These are phyloP conservation scores for Phytopythium boreale DNA, from an alignment of 352 stramenopile species.

Conservation along the genomic window DNA sequence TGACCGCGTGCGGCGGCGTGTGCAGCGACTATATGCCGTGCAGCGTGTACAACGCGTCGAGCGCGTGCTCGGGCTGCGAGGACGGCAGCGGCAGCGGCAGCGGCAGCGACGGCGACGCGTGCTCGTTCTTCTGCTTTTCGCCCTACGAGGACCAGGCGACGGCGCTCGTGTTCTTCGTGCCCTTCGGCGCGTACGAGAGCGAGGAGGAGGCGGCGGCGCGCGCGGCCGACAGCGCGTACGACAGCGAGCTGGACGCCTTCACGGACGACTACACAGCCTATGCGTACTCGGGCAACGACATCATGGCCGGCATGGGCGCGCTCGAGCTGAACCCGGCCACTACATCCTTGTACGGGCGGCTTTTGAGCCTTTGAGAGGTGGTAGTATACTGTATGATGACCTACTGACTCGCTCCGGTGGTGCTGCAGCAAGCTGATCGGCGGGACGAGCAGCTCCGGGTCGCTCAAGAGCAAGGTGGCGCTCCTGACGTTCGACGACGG, in stretches of 20 bases:
- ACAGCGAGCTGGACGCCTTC: background rate
- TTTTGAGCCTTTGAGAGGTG: too few species aligned
- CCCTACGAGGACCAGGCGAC: conserved; percentile 13
- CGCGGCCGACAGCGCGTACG: conserved; percentile 1
- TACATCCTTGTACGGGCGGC: conserved; percentile 18
- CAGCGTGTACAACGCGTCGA: conserved; percentile 16
- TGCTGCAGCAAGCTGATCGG: conserved; percentile 6
- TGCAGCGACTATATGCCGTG: conserved; percentile 24
- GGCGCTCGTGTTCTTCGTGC: conserved; percentile 8
- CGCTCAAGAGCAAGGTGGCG: conserved; percentile 9
- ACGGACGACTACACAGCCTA: background rate
- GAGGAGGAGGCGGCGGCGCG: conserved; percentile 8
- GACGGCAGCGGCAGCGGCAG: too few species aligned
- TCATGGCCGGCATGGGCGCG: background rate
- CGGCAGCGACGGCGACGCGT: conserved; percentile 15
- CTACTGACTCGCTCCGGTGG: background rate
- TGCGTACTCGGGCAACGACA: conserved; percentile 1
- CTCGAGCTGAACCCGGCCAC: conserved; percentile 4
- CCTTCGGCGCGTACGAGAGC: conserved; percentile 7
- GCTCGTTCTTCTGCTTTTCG: conserved; percentile 24
- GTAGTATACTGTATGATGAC: too few species aligned
- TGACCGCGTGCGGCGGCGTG: conserved; percentile 19
- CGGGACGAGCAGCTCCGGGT: background rate
- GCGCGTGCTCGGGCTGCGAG: conserved; percentile 23
- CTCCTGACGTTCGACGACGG: background rate